These are phyloP conservation scores for Xylariaceae sp. DNA, from an alignment of 2,329 filamentous ascomycete genomes.

Conservation along the genomic window DNA sequence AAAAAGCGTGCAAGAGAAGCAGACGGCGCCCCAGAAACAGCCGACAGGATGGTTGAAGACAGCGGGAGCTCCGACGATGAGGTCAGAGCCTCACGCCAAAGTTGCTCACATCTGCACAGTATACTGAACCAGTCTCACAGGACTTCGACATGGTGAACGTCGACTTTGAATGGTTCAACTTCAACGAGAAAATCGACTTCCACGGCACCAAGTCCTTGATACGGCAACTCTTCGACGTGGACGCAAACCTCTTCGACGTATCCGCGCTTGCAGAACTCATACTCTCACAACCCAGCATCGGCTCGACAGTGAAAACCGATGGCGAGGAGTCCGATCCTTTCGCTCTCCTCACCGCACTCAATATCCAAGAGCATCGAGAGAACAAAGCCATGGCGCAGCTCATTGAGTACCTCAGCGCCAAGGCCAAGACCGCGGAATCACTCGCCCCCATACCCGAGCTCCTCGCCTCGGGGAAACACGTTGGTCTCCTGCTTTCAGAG, in stretches of 20 bases:
- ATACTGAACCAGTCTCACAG: slow-evolving; percentile 40
- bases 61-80: slow-evolving; percentile 46
- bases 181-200: slow-evolving; percentile 83
- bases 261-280: slow-evolving; percentile 84
- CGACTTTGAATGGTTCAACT: slow-evolving; percentile 99
- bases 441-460: slow-evolving; percentile 56
- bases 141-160: slow-evolving; percentile 91
- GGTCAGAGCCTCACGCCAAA: slow-evolving; percentile 29
- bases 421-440: slow-evolving; percentile 49
- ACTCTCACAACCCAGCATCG: slow-evolving; percentile 79
- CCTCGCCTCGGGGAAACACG: slow-evolving; percentile 55
- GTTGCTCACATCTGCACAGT: neutral
- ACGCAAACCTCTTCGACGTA: slow-evolving; percentile 80
- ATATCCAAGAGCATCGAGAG: slow-evolving; percentile 72
- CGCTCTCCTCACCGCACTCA: slow-evolving; percentile 85
- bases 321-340: slow-evolving; percentile 90
- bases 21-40: slow-evolving; percentile 42
- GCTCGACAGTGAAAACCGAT: slow-evolving; percentile 96
- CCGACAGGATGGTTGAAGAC: slow-evolving; percentile 46
- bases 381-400: slow-evolving; percentile 70
- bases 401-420: slow-evolving; percentile 63
- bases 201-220: slow-evolving; percentile 88
- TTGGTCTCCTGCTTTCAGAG: slow-evolving; percentile 87
- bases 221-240: slow-evolving; percentile 87
- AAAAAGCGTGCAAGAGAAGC: slow-evolving; percentile 49